Conservation (phyloP, 164 flowering plant genomes). For the Aristolochia contorta region DNA sequence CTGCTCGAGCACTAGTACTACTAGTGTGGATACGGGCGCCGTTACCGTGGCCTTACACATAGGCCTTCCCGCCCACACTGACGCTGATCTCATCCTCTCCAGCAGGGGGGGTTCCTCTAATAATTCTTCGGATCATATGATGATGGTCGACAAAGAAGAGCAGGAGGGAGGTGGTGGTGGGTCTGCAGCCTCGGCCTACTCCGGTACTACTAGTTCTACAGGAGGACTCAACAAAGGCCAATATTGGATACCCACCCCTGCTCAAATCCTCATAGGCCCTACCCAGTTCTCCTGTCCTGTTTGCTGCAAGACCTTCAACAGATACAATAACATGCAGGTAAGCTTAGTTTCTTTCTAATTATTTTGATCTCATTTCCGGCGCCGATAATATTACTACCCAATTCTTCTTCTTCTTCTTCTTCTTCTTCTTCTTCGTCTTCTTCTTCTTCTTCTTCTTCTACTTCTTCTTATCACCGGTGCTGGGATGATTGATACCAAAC, state of each 20-base stretch:
- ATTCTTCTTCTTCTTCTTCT: too few relatives aligned
- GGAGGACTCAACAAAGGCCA: slow-evolving; percentile 77
- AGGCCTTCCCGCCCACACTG: slow-evolving; percentile 51
- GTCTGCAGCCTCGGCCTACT: slow-evolving; percentile 20
- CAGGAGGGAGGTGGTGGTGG: slow-evolving; percentile 22
- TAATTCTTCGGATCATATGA: too few relatives aligned
- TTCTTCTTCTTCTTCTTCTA: too few relatives aligned
- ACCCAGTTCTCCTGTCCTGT: slow-evolving; percentile 95
- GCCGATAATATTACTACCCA: too few relatives aligned
- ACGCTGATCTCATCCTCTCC: slow-evolving; percentile 30
- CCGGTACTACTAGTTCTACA: too few relatives aligned
- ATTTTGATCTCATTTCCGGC: neutral
- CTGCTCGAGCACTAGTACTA: neutral
- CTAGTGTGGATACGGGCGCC: slow-evolving; percentile 5
- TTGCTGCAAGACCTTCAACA: slow-evolving; percentile 93
- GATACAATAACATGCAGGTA: slow-evolving; percentile 77
- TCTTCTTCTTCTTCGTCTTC: too few relatives aligned
- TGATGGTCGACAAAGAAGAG: slow-evolving; percentile 18
- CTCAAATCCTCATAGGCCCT: slow-evolving; percentile 94
- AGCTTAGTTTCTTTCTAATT: too few relatives aligned
- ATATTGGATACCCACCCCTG: slow-evolving; percentile 93
- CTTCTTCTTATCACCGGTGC: too few relatives aligned
- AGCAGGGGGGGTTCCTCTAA: slow-evolving; percentile 10
- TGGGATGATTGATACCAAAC: too few relatives aligned
- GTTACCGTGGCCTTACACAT: slow-evolving; percentile 55